phyloP scores from a whole-genome alignment of 768 basidiomycete genomes.

The Kwoniella dejecticola region DNA sequence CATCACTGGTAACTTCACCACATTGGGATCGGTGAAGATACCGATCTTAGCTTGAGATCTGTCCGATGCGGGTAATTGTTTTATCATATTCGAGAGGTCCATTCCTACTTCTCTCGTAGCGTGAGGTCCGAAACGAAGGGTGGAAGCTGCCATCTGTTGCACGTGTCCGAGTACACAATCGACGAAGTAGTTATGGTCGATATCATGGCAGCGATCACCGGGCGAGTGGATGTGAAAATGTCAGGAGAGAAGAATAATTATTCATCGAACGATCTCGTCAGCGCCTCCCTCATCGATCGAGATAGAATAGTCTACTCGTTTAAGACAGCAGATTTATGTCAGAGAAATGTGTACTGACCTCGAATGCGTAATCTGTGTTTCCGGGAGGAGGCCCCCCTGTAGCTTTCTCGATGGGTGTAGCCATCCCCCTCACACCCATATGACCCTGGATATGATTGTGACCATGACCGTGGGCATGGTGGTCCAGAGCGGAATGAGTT shows the following conservation, averaged over 20 bases:
- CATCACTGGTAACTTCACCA: slow-evolving; percentile 80
- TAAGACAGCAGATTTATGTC: too few species aligned
- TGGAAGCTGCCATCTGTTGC: slow-evolving; percentile 55
- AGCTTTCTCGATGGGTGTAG: slow-evolving; percentile 41
- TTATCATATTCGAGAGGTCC: slow-evolving; percentile 49
- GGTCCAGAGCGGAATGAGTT: slow-evolving; percentile 39
- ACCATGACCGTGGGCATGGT: slow-evolving; percentile 23
- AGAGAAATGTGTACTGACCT: slow-evolving; percentile 33
- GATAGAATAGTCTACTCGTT: too few species aligned
- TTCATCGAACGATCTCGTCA: too few species aligned
- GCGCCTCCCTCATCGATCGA: too few species aligned
- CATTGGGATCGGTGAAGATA: slow-evolving; percentile 87
- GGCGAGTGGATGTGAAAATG: too few species aligned
- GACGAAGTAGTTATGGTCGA: too few species aligned
- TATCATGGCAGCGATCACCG: too few species aligned
- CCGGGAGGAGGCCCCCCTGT: slow-evolving; percentile 36
- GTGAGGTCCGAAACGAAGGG: slow-evolving; percentile 50
- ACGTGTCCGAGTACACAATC: too few species aligned
- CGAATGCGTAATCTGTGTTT: slow-evolving; percentile 53
- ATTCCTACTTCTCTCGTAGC: slow-evolving; percentile 51
- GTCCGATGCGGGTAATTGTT: slow-evolving; percentile 38
- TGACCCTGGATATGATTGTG: too few species aligned
- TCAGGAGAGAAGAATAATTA: too few species aligned
- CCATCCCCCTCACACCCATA: slow-evolving; percentile 33
- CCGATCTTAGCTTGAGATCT: slow-evolving; percentile 66